A percentile compares a stretch with the other conserved stretches of the same genome.
Conservation (phyloP, 371 early-diverging fungal species). For the Mucor lusitanicus region DNA sequence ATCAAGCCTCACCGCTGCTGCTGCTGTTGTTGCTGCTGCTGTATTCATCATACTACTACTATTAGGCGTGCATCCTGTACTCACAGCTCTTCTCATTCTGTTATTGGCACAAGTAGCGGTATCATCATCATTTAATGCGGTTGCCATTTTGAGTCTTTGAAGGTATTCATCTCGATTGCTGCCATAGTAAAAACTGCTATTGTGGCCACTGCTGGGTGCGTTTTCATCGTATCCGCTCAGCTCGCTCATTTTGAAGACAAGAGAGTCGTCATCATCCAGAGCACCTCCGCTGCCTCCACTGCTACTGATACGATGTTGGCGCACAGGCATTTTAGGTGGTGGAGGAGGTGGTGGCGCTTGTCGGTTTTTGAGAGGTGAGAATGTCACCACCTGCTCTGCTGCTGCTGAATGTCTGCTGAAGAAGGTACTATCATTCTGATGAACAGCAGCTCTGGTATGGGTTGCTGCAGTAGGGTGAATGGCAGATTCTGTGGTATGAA, state of each 20-base stretch:
- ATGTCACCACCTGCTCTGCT: background rate
- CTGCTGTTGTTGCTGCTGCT: too few species aligned
- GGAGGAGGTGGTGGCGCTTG: conserved; percentile 6
- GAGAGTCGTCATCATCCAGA: conserved; percentile 46
- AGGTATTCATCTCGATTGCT: background rate
- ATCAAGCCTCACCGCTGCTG: background rate
- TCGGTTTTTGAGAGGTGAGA: conserved; percentile 3
- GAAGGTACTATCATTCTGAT: background rate
- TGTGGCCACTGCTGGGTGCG: background rate
- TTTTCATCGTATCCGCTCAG: conserved; percentile 16
- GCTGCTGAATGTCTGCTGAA: background rate
- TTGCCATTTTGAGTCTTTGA: background rate
- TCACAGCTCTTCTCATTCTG: background rate
- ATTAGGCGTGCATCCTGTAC: background rate
- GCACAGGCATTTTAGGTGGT: background rate
- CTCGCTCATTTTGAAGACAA: conserved; percentile 55
- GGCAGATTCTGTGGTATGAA: conserved; percentile 21
- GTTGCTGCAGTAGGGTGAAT: background rate
- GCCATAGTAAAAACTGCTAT: background rate
- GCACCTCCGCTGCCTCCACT: background rate
- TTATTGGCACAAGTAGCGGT: too few species aligned
- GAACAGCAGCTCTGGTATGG: background rate
- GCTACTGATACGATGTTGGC: background rate
- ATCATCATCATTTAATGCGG: background rate
- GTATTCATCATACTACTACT: background rate